A percentile compares a stretch with the other conserved stretches of the same genome.
Conservation (phyloP, 148 eudicot species). For the Heliamphora exappendiculata region DNA sequence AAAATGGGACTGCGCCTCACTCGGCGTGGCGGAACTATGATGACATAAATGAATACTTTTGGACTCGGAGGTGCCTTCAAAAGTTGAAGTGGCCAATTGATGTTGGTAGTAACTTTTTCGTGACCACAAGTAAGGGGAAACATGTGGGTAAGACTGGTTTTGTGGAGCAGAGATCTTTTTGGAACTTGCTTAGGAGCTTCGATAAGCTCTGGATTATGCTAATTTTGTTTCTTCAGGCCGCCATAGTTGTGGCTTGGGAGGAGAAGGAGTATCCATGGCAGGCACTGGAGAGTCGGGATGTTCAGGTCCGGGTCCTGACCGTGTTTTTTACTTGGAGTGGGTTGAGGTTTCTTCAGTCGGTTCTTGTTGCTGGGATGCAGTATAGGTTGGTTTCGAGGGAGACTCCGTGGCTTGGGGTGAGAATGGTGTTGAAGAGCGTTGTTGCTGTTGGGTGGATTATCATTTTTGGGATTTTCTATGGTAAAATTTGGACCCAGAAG, state of each 20-base stretch:
- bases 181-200: slow-evolving; percentile 76
- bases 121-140: slow-evolving; percentile 39
- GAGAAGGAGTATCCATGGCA: slow-evolving; percentile 61
- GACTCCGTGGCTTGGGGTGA: slow-evolving; percentile 59
- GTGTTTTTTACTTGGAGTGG: slow-evolving; percentile 80
- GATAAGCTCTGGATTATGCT: slow-evolving; percentile 88
- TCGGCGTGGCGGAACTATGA: slow-evolving; percentile 90
- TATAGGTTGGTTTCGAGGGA: slow-evolving; percentile 71
- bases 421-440: slow-evolving; percentile 65
- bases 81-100: slow-evolving; percentile 81
- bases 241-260: slow-evolving; percentile 78
- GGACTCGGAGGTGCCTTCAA: slow-evolving; percentile 86
- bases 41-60: slow-evolving; percentile 87
- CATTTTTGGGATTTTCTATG: slow-evolving; percentile 56
- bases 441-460: slow-evolving; percentile 58
- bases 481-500: slow-evolving; percentile 55
- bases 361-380: slow-evolving; percentile 74
- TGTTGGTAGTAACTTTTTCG: slow-evolving; percentile 59
- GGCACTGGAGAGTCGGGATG: slow-evolving; percentile 38
- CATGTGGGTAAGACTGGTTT: slow-evolving; percentile 90
- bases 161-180: slow-evolving; percentile 88
- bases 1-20: slow-evolving; percentile 77
- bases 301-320: slow-evolving; percentile 66
- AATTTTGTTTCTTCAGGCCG: slow-evolving; percentile 71
- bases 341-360: slow-evolving; percentile 60